Evolutionary conservation across 1,284 basidiomycete genomes (phyloP), one percentile per base, ranked within the genome.

Genomic region (Anthracocystis panici-leucophaei): DNA sequence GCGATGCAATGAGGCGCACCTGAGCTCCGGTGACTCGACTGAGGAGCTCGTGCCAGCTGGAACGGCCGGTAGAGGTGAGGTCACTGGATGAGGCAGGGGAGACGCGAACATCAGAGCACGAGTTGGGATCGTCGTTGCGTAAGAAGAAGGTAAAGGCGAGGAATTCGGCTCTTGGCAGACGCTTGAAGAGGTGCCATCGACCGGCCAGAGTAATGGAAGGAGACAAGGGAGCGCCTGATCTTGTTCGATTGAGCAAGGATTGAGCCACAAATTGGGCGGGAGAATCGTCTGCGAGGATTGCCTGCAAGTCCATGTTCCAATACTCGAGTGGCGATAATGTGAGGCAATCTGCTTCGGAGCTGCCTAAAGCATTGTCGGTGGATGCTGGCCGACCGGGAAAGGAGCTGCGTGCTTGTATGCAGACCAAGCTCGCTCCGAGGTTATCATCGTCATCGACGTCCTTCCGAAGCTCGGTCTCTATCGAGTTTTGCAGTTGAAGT

Each of bases 81-180:
- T 55, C 46, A 3, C 50, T 11, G 9, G 44, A 20, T 23, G 51
- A 23, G 18, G 52, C 29, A 18, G 21, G 23, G 8, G 51, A 9
- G 20, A 50, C 9, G 8, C 20, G 25, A 18, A 29, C 23, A 41
- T 71, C 41, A 7, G 55, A 57, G 35, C 68, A 71, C 11, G 58
- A 46, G 11, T 48, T 46, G 5, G 44, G 40, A 23, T 33, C 44
- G 27, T 65, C 55, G 40, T 71, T 41, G 51, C 51, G 63, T 10
- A 84, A 44, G 53, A 83, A 84, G 57, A 81, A 84, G 25, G 81
- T 83, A 46, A 84, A 67, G 4, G 79, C 82, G 29, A 83, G 66
- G 60, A 73, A 81, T 41, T 84, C 83, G 23, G 83, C 83, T 14
- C 82, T 66, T 12, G 83, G 81, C 18, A 82, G 51, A 20, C 80